Evolutionary conservation across 2,329 filamentous ascomycete species (phyloP).

Genomic region (Malbranchea cinnamomea): DNA sequence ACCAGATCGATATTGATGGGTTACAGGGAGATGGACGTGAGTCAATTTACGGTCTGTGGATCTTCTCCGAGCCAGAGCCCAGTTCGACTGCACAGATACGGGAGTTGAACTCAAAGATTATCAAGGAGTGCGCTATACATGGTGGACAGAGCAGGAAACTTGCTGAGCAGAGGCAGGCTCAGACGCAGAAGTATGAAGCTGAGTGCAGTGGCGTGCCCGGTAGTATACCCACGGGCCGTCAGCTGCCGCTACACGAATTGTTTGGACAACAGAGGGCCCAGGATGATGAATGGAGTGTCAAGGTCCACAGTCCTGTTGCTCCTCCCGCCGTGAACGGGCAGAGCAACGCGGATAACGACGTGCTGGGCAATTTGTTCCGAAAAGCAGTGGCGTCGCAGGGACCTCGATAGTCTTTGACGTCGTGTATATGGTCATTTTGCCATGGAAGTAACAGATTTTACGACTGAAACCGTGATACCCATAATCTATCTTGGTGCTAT

Average conservation of each 20-base stretch:
- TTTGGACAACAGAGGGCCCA: slow-evolving; percentile 40
- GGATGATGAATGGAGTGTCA: slow-evolving; percentile 37
- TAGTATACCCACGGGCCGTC: slow-evolving; percentile 36
- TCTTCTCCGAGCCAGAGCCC: slow-evolving; percentile 45
- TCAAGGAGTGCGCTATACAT: slow-evolving; percentile 39
- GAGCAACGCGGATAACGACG: slow-evolving; percentile 4
- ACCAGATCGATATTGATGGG: slow-evolving; percentile 10
- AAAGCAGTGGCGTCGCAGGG: slow-evolving; percentile 24
- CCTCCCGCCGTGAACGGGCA: slow-evolving; percentile 1
- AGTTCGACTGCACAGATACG: slow-evolving; percentile 39
- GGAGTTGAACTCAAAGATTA: slow-evolving; percentile 37
- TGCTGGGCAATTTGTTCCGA: slow-evolving; percentile 18
- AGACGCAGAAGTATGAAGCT: too few relatives aligned
- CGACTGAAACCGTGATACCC: too few relatives aligned
- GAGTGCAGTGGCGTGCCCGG: slow-evolving; percentile 19
- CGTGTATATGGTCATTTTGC: too few relatives aligned
- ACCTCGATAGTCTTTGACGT: not conserved
- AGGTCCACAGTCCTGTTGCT: slow-evolving; percentile 25
- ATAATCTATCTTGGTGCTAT: too few relatives aligned
- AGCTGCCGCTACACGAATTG: slow-evolving; percentile 37
- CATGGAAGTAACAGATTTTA: too few relatives aligned
- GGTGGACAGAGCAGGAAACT: slow-evolving; percentile 35
- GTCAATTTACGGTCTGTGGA: slow-evolving; percentile 46
- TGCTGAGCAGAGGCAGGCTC: slow-evolving; percentile 23
- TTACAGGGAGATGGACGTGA: slow-evolving; percentile 5